Conservation (phyloP, 352 stramenopile genomes). For the Pythium monospermum region DNA sequence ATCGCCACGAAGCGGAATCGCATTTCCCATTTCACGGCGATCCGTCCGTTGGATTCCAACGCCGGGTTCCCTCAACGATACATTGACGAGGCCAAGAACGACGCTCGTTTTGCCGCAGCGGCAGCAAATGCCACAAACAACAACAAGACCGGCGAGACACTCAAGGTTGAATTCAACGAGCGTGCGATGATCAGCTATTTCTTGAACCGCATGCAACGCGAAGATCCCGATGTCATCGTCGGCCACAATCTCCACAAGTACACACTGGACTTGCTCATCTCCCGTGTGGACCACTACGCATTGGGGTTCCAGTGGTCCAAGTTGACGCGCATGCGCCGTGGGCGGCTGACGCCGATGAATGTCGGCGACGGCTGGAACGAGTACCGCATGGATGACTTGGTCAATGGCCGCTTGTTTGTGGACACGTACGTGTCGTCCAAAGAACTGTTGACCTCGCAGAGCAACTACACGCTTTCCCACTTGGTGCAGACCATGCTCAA, state of each 20-base stretch:
- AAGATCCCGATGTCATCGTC: constrained; percentile 98
- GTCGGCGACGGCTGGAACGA: constrained; percentile 84
- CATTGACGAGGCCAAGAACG: constrained; percentile 34
- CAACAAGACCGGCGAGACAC: constrained; percentile 41
- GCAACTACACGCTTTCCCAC: constrained; percentile 96
- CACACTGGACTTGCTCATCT: constrained; percentile 97
- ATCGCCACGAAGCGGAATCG: constrained; percentile 21
- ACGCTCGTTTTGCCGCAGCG: constrained; percentile 68
- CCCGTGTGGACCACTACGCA: constrained; percentile 91
- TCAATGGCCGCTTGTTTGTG: constrained; percentile 94
- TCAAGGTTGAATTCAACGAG: constrained; percentile 78
- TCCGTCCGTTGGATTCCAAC: constrained; percentile 69
- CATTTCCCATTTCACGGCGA: constrained; percentile 78
- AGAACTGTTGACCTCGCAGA: constrained; percentile 96
- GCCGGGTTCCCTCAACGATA: constrained; percentile 59
- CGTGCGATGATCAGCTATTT: constrained; percentile 86
- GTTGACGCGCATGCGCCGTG: constrained; percentile 74
- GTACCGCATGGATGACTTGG: constrained; percentile 82
- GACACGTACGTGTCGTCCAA: constrained; percentile 98
- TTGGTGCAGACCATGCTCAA: constrained; percentile 91
- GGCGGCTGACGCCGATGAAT: constrained; percentile 72
- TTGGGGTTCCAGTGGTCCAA: constrained; percentile 79
- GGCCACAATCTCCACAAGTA: constrained; percentile 99
- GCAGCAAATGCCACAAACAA: constrained; percentile 42
- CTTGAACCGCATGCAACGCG: constrained; percentile 88